These are phyloP conservation scores for Daphne laureola DNA, from an alignment of 441 rosid genomes.

Conservation along the genomic window DNA sequence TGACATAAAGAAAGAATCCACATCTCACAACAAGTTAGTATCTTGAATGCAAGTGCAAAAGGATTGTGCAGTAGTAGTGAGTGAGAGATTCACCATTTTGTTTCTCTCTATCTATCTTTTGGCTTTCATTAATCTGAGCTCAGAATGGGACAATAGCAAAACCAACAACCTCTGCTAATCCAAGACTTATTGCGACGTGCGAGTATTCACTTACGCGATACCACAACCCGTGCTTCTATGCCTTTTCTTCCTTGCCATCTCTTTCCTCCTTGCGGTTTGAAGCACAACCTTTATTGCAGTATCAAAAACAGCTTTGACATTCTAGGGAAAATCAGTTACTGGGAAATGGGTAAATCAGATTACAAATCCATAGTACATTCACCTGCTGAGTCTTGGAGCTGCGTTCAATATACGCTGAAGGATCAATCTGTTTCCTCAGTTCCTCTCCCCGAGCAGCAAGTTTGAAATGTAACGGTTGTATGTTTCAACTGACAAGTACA, in stretches of 20 bases:
- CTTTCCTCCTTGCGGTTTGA: slow-evolving; percentile 89
- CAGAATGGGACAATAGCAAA: too few species aligned
- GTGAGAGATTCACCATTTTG: too few species aligned
- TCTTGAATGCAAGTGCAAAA: too few species aligned
- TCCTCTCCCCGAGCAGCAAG: slow-evolving; percentile 65
- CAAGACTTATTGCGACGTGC: too few species aligned
- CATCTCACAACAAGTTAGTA: too few species aligned
- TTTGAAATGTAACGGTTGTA: slow-evolving; percentile 7
- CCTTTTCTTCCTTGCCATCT: slow-evolving; percentile 53
- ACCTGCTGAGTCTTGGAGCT: slow-evolving; percentile 99
- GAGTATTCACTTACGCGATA: slow-evolving; percentile 77
- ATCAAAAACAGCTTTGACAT: slow-evolving; percentile 92
- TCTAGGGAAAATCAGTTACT: slow-evolving; percentile 26
- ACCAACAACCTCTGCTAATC: background rate
- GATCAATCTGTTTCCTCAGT: slow-evolving; percentile 91
- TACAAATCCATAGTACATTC: slow-evolving; percentile 6
- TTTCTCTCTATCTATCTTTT: too few species aligned
- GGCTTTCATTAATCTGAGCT: too few species aligned
- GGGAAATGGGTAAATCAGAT: background rate
- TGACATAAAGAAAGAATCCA: too few species aligned
- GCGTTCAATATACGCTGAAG: slow-evolving; percentile 92
- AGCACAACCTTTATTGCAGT: slow-evolving; percentile 93
- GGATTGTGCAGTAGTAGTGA: too few species aligned
- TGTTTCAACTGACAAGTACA: background rate
- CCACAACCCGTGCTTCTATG: slow-evolving; percentile 58